Evolutionary conservation across 2,329 filamentous ascomycete species (phyloP).

Genomic region (Coniochaeta sp.): DNA sequence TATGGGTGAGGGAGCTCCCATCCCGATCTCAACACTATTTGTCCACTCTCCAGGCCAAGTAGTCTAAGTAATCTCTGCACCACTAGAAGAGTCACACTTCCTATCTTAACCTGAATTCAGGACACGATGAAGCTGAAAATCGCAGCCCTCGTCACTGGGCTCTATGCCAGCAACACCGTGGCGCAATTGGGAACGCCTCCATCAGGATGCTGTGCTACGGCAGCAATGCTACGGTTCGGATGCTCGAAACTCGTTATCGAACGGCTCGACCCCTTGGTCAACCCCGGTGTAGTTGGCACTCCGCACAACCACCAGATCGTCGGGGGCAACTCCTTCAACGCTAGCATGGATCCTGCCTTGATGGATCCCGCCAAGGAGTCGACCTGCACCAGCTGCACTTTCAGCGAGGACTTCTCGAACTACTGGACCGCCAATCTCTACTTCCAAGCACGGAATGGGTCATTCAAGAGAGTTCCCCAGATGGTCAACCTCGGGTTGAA

Average conservation of each 20-base stretch:
- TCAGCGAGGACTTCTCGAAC: constrained; percentile 28
- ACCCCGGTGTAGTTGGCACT: constrained; percentile 22
- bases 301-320: constrained; percentile 30
- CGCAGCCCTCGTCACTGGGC: not conserved
- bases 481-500: constrained; percentile 22
- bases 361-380: constrained; percentile 13
- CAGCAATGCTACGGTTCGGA: not conserved
- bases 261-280: constrained; percentile 16
- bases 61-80: not conserved
- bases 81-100: not conserved
- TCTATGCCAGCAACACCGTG: not conserved
- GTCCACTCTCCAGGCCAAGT: not conserved
- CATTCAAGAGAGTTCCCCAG: constrained; percentile 26
- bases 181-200: not conserved
- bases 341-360: constrained; percentile 20
- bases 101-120: not conserved
- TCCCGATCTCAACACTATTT: not conserved
- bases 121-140: not conserved
- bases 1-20: not conserved
- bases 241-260: constrained; percentile 12
- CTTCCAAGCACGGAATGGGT: constrained; percentile 20
- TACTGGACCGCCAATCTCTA: constrained; percentile 26
- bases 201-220: not conserved
- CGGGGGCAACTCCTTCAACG: constrained; percentile 32
- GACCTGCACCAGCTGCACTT: constrained; percentile 21